Conservation (phyloP, 2,329 filamentous ascomycete genomes). For the Pestalotiopsis sp. region DNA sequence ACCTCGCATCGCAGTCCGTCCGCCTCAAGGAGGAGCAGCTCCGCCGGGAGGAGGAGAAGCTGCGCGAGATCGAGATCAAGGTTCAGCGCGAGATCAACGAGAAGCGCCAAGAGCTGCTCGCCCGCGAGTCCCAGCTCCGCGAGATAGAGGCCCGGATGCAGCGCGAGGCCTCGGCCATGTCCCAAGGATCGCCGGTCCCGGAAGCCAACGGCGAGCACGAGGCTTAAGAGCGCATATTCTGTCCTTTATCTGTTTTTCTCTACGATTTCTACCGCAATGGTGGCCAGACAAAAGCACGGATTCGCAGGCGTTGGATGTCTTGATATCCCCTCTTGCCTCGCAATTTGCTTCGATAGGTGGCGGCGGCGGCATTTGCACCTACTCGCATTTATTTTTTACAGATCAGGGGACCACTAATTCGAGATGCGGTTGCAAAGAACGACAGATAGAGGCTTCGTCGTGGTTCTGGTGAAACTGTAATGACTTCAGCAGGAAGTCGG, state of each 20-base stretch:
- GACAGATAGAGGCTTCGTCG: not conserved
- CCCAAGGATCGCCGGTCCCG: constrained; percentile 38
- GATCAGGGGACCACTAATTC: constrained; percentile 7
- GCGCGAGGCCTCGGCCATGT: constrained; percentile 69
- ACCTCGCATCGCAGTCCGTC: constrained; percentile 94
- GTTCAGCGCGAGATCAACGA: constrained; percentile 99
- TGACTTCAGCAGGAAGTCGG: not conserved
- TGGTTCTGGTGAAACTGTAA: not conserved
- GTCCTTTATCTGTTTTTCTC: constrained; percentile 26
- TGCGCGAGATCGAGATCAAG: constrained; percentile 99
- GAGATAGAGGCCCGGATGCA: constrained; percentile 99
- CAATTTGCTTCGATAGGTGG: not conserved
- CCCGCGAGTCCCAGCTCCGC: constrained; percentile 96
- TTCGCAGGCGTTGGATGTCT: constrained; percentile 32
- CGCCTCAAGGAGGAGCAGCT: constrained; percentile 99
- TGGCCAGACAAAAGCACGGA: constrained; percentile 26
- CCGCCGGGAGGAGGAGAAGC: constrained; percentile 98
- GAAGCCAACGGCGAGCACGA: constrained; percentile 61
- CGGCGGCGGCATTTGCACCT: constrained; percentile 18
- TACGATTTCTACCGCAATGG: constrained; percentile 26
- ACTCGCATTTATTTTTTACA: constrained; percentile 1
- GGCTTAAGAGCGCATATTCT: constrained; percentile 36
- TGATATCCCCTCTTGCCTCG: constrained; percentile 29
- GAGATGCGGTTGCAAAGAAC: constrained; percentile 5
- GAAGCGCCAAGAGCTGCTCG: constrained; percentile 97